Conservation (phyloP, 371 early-diverging fungal species). For the Mortierella sp. region DNA sequence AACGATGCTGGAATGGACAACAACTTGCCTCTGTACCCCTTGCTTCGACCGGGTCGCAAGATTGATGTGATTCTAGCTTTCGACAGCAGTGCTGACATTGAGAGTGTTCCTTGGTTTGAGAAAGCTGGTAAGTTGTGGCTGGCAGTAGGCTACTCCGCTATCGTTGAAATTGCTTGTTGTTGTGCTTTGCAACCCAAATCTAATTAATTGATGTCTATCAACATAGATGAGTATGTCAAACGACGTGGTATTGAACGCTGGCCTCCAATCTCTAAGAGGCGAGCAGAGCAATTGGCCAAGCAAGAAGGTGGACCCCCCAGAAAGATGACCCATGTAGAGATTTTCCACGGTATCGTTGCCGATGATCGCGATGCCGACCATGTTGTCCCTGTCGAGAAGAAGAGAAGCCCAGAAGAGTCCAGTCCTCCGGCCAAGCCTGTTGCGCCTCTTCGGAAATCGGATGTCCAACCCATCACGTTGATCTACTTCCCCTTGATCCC, state of each 20-base stretch:
- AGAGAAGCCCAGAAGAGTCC: constrained; percentile 14
- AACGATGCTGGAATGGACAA: constrained; percentile 86
- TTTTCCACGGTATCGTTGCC: constrained; percentile 54
- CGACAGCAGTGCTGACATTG: constrained; percentile 77
- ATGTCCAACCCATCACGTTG: constrained; percentile 64
- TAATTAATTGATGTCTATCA: background rate
- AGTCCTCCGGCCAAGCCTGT: constrained; percentile 35
- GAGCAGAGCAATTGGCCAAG: constrained; percentile 48
- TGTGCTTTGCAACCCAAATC: background rate
- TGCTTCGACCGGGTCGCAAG: constrained; percentile 72
- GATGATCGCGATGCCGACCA: constrained; percentile 50
- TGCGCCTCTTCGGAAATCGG: constrained; percentile 37
- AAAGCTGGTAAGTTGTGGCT: constrained; percentile 63
- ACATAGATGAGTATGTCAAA: constrained; percentile 64
- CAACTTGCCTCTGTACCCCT: constrained; percentile 81
- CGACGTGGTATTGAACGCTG: constrained; percentile 68
- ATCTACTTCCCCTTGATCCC: constrained; percentile 74
- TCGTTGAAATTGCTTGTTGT: background rate
- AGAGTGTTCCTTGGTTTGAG: constrained; percentile 74
- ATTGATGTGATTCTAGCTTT: constrained; percentile 79
- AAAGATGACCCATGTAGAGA: constrained; percentile 52
- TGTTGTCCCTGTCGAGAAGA: constrained; percentile 16
- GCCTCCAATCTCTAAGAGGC: constrained; percentile 58
- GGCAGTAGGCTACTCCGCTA: background rate
- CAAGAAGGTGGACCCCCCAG: constrained; percentile 46